Evolutionary conservation across 495 filamentous ascomycete genomes (phyloP).

Genomic region (Apodospora peruviana): DNA sequence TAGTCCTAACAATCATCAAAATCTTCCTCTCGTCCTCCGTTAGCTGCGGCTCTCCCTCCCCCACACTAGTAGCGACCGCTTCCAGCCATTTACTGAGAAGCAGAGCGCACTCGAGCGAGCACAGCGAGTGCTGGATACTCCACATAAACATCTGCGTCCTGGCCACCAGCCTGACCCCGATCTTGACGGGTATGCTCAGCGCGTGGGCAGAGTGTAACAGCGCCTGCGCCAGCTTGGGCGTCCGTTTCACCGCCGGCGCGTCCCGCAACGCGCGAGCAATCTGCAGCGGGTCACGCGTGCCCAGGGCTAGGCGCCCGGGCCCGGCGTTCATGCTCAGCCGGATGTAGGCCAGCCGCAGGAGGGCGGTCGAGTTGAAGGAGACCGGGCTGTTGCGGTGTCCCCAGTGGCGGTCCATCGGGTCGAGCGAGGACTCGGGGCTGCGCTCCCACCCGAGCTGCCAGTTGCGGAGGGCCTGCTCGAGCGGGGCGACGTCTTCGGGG

Average conservation of each 20-base stretch:
- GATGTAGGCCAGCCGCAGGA: conserved; percentile 3
- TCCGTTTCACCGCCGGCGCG: neutral
- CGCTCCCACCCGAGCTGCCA: conserved; percentile 3
- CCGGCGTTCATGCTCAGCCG: neutral
- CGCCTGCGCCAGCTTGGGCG: conserved; percentile 43
- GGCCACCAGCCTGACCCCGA: conserved; percentile 49
- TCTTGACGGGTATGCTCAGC: conserved; percentile 47
- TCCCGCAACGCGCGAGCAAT: neutral
- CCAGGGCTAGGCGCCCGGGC: neutral
- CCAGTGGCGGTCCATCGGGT: neutral
- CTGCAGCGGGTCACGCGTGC: neutral
- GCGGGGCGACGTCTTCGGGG: neutral
- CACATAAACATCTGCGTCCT: conserved; percentile 50
- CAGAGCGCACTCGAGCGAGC: conserved; percentile 44
- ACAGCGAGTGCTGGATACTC: conserved; percentile 46
- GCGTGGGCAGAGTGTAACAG: conserved; percentile 49
- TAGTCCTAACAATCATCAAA: neutral
- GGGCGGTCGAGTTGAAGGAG: conserved; percentile 5
- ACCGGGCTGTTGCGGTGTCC: conserved; percentile 1
- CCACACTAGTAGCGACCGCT: conserved; percentile 26
- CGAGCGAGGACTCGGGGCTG: neutral
- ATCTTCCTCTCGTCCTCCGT: neutral
- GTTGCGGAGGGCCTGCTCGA: neutral
- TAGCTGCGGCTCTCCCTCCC: neutral
- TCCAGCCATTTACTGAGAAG: conserved; percentile 48